Conservation (phyloP, 2,329 filamentous ascomycete species). For the Dothideomycetes sp. region DNA sequence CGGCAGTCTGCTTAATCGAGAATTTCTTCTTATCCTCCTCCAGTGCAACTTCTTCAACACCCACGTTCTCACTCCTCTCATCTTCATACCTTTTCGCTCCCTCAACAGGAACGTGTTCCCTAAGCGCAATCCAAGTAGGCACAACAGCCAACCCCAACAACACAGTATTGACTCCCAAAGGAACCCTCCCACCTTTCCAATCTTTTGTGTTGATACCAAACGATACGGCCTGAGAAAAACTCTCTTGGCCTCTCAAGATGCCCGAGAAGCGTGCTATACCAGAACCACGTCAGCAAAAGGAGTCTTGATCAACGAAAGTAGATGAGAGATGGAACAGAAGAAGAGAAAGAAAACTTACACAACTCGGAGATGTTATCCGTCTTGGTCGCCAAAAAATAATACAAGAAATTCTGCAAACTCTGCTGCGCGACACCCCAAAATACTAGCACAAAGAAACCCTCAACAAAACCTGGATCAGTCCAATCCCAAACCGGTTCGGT, state of each 20-base stretch:
- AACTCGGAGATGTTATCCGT: constrained; percentile 49
- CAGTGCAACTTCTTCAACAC: background rate
- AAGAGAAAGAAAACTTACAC: constrained; percentile 14
- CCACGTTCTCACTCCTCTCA: background rate
- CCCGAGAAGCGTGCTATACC: constrained; percentile 31
- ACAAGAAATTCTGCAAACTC: constrained; percentile 47
- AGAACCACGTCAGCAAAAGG: background rate
- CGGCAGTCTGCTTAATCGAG: constrained; percentile 5
- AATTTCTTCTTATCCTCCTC: constrained; percentile 9
- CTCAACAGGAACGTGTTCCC: constrained; percentile 23
- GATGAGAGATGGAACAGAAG: too few relatives aligned
- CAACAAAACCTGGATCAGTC: constrained; percentile 34
- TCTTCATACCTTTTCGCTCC: constrained; percentile 6
- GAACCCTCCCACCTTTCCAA: constrained; percentile 36
- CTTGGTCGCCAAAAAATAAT: constrained; percentile 47
- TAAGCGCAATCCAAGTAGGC: constrained; percentile 26
- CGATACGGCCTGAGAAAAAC: constrained; percentile 36
- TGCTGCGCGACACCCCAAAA: constrained; percentile 45
- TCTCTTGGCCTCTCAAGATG: constrained; percentile 37
- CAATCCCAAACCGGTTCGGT: constrained; percentile 37
- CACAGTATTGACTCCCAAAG: constrained; percentile 32
- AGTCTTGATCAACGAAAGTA: too few relatives aligned
- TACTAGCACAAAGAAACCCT: constrained; percentile 41
- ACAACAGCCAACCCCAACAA: constrained; percentile 22
- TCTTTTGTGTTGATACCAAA: constrained; percentile 36